Percentiles rank a stretch among this genome's conserved stretches.
These are phyloP conservation scores for Nicotiana tomentosiformis DNA, from an alignment of 257 asterid species.

Conservation along the genomic window DNA sequence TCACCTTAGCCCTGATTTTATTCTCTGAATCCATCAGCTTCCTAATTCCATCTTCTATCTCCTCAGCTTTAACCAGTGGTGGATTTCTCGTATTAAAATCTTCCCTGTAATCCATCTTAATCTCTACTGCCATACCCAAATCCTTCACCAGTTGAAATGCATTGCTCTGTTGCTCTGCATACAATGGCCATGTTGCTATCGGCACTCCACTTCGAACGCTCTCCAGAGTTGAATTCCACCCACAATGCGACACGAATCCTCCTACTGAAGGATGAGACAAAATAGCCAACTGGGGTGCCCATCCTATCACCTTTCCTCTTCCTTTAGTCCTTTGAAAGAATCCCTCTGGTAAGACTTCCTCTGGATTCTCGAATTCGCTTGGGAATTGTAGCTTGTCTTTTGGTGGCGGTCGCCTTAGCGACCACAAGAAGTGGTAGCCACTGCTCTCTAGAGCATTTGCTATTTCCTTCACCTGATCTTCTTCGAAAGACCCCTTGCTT, in stretches of 20 bases:
- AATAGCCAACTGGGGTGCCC: background rate
- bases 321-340: background rate
- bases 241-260: background rate
- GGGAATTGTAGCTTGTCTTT: background rate
- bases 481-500: constrained; percentile 6
- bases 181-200: background rate
- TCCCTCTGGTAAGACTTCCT: background rate
- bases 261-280: background rate
- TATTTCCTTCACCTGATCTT: constrained; percentile 14
- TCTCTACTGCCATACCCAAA: background rate
- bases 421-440: constrained; percentile 1
- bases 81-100: background rate
- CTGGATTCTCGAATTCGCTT: background rate
- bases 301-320: background rate
- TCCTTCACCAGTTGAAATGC: background rate
- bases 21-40: background rate
- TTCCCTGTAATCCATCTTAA: background rate
- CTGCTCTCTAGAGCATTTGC: constrained; percentile 7
- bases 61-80: constrained; percentile 7
- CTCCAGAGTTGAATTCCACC: background rate
- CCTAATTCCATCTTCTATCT: constrained; percentile 4
- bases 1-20: constrained; percentile 3
- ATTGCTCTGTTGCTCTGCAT: background rate
- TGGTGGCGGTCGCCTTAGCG: background rate
- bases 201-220: background rate